Evolutionary conservation across 2,329 filamentous ascomycete genomes (phyloP).

Genomic region (Gliomastix tumulicola): DNA sequence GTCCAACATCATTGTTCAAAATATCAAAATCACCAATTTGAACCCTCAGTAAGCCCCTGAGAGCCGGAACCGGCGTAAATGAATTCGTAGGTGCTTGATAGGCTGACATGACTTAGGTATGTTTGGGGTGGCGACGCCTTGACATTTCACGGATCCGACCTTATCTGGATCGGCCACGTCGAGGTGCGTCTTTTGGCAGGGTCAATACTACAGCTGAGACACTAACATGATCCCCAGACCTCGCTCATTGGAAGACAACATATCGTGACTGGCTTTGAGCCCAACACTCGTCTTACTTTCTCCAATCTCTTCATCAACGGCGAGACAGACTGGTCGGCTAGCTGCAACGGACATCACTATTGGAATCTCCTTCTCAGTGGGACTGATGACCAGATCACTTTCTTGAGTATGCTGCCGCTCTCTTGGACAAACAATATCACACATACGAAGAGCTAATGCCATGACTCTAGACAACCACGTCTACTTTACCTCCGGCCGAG

Average conservation of each 20-base stretch:
- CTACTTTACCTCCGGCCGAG: conserved; percentile 48
- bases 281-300: conserved; percentile 49
- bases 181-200: conserved; percentile 23
- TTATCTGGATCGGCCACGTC: conserved; percentile 45
- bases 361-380: conserved; percentile 22
- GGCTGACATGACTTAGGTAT: too few species aligned
- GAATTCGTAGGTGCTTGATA: too few species aligned
- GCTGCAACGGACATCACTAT: conserved; percentile 22
- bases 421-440: too few species aligned
- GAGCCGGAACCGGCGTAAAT: too few species aligned
- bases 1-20: conserved; percentile 54
- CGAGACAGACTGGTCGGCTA: conserved; percentile 25
- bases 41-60: too few species aligned
- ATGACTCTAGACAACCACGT: conserved; percentile 3
- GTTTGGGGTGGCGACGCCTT: conserved; percentile 56
- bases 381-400: conserved; percentile 13
- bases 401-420: too few species aligned
- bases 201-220: too few species aligned
- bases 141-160: conserved; percentile 37
- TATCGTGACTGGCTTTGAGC: conserved; percentile 16
- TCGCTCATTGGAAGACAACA: conserved; percentile 11
- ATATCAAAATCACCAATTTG: conserved; percentile 45
- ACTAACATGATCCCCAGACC: too few species aligned
- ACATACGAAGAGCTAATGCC: too few species aligned
- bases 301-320: conserved; percentile 56